Evolutionary conservation across 2,329 filamentous ascomycete genomes (phyloP), one percentile per base, ranked within the genome.

Genomic region (Nothophoma quercina): DNA sequence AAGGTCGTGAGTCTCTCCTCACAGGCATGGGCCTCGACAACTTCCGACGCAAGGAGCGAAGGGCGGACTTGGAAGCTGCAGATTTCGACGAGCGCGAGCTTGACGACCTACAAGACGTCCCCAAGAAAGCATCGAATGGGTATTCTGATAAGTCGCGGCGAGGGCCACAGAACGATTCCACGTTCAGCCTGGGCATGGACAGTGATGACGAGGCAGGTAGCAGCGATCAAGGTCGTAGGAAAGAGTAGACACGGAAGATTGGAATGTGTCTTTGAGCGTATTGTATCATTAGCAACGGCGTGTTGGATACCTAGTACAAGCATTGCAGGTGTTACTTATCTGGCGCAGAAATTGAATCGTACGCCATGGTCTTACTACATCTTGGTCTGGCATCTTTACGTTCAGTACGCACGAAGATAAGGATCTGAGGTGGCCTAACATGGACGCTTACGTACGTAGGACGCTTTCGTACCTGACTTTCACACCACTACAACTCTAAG

Each of bases 21-120:
- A 72, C 73, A 35, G 76, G 74, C 21, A 78, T 79, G 63, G 74
- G 78, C 2, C 70, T 83, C 18, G 75, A 80, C 50, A 78, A 78
- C 21, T 83, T 83, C 64, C 71, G 73, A 15, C 47, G 65, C 49
- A 78, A 77, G 52, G 70, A 70, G 26, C 64, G 68, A 66, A 47
- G 70, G 70, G 40, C 67, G 66, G 85, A 87, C 67, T 72, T 88
- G 16, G 85, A 87, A 68, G 83, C 83, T 22, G 83, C 81, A 13
- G 83, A 85, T 61, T 87, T 85, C 65, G 84, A 87, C 55, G 85
- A 87, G 65, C 74, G 80, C 2, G 85, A 87, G 65, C 70, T 87
- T 16, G 84, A 87, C 63, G 78, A 84, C 53, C 64, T 85, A 26
- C 74, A 78, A 12, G 65, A 67, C 21, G 64, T 46, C 10, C 46